Conservation (phyloP, 768 basidiomycete species). For the Zangia roseola region DNA sequence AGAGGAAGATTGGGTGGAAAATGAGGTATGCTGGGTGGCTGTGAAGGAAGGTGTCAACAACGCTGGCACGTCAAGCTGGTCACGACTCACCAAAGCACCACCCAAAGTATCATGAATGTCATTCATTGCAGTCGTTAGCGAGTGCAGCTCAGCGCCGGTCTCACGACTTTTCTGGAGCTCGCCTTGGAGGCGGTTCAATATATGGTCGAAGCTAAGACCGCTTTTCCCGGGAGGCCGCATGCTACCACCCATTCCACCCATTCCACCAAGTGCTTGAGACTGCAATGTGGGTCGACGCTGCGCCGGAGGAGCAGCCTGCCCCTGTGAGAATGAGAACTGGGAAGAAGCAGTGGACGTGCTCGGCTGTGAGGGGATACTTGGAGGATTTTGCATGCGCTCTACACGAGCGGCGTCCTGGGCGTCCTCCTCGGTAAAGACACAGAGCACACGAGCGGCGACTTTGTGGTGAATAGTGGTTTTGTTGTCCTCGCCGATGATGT, state of each 20-base stretch:
- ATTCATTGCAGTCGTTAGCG: constrained; percentile 72
- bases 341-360: constrained; percentile 22
- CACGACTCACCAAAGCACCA: constrained; percentile 65
- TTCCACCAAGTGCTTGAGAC: constrained; percentile 60
- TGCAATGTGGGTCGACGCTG: constrained; percentile 59
- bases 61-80: background rate
- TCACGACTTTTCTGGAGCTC: constrained; percentile 97
- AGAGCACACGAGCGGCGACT: constrained; percentile 91
- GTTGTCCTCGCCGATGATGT: constrained; percentile 98
- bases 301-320: constrained; percentile 33
- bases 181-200: constrained; percentile 81
- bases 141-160: constrained; percentile 82
- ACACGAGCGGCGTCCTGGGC: constrained; percentile 68
- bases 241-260: constrained; percentile 76
- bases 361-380: constrained; percentile 36
- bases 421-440: constrained; percentile 86
- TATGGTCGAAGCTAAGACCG: constrained; percentile 90
- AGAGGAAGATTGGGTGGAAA: constrained; percentile 69
- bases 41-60: constrained; percentile 12
- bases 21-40: constrained; percentile 62
- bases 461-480: constrained; percentile 98
- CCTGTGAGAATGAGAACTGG: constrained; percentile 44
- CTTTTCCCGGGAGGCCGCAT: constrained; percentile 77
- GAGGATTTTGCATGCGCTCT: constrained; percentile 59
- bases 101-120: constrained; percentile 93